phyloP scores from a whole-genome alignment of 169 alveolate genomes.

The Cryptosporidium ubiquitum region DNA sequence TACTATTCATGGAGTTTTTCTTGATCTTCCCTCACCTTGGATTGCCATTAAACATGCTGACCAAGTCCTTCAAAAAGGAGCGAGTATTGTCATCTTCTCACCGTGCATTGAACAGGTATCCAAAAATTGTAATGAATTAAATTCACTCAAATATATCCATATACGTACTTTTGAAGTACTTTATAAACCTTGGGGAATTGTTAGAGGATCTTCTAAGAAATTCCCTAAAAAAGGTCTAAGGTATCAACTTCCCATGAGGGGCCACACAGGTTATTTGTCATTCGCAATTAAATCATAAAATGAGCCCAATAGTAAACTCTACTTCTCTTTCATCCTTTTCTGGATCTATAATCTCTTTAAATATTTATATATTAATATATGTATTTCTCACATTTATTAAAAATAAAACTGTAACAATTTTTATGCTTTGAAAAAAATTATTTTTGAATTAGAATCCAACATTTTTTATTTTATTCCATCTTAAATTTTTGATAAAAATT shows the following conservation, averaged over 20 bases:
- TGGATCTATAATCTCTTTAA: not conserved
- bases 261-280: slow-evolving; percentile 69
- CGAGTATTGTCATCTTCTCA: slow-evolving; percentile 86
- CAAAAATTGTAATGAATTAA: slow-evolving; percentile 79
- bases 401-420: not conserved
- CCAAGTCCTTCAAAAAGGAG: slow-evolving; percentile 80
- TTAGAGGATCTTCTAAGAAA: slow-evolving; percentile 68
- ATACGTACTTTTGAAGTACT: slow-evolving; percentile 87
- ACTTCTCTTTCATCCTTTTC: not conserved
- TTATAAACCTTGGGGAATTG: slow-evolving; percentile 87
- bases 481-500: not conserved
- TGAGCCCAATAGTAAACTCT: not conserved
- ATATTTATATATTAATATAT: not conserved
- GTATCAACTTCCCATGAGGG: slow-evolving; percentile 72
- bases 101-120: slow-evolving; percentile 91
- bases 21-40: slow-evolving; percentile 94
- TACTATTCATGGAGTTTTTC: slow-evolving; percentile 84
- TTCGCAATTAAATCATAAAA: slow-evolving; percentile 46
- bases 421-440: not conserved
- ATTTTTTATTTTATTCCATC: not conserved
- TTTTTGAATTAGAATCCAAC: not conserved
- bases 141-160: slow-evolving; percentile 71
- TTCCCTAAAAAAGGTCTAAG: slow-evolving; percentile 49
- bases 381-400: not conserved
- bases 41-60: slow-evolving; percentile 83